phyloP scores from a whole-genome alignment of 495 filamentous ascomycete genomes.

The Trichoderma asperelloides region DNA sequence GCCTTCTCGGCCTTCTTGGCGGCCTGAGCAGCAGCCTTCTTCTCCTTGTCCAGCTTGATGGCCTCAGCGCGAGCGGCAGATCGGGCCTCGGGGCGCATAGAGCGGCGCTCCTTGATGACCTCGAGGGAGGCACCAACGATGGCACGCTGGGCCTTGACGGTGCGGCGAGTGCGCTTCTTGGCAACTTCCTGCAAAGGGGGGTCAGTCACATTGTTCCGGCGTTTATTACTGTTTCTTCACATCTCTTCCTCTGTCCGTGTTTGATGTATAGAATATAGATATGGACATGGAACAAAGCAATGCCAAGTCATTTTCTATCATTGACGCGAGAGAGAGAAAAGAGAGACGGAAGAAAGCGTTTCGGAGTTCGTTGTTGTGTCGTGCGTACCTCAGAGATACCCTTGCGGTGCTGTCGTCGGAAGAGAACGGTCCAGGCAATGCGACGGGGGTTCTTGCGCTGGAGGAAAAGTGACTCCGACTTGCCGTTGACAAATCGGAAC shows the following conservation, averaged over 20 bases:
- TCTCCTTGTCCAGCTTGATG: slow-evolving; percentile 95
- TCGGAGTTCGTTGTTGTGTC: slow-evolving; percentile 11
- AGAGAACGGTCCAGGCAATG: slow-evolving; percentile 97
- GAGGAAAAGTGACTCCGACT: slow-evolving; percentile 98
- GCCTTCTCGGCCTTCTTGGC: slow-evolving; percentile 99
- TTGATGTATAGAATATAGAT: not conserved
- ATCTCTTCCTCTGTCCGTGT: not conserved
- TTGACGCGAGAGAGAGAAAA: not conserved
- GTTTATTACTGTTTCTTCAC: slow-evolving; percentile 10
- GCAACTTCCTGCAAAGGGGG: slow-evolving; percentile 73
- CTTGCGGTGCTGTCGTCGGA: slow-evolving; percentile 98
- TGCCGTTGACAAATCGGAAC: slow-evolving; percentile 99
- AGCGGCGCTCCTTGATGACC: slow-evolving; percentile 98
- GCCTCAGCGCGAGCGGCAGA: slow-evolving; percentile 81
- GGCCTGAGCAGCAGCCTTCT: slow-evolving; percentile 76
- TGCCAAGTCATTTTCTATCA: not conserved
- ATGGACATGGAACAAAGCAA: not conserved
- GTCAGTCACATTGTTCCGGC: slow-evolving; percentile 15
- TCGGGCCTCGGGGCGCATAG: slow-evolving; percentile 87
- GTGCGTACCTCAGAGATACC: slow-evolving; percentile 96
- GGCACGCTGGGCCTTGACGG: slow-evolving; percentile 96
- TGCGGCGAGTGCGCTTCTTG: slow-evolving; percentile 98
- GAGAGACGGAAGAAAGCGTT: not conserved
- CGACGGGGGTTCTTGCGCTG: slow-evolving; percentile 99
- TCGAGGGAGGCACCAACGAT: slow-evolving; percentile 99